phyloP scores from a whole-genome alignment of 2,329 filamentous ascomycete genomes.

The Fusarium papillatum region DNA sequence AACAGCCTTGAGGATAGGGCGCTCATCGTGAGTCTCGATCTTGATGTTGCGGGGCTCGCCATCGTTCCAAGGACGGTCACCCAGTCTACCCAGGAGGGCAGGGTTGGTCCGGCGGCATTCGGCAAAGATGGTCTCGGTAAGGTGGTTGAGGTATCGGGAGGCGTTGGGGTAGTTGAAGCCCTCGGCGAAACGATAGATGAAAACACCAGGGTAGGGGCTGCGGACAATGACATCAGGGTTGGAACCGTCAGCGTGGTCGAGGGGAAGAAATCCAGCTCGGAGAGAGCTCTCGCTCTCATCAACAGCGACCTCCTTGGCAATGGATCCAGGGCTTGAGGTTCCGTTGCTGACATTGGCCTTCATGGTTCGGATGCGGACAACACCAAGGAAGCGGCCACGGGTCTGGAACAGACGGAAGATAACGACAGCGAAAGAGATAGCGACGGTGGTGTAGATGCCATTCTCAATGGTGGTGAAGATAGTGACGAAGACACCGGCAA shows the following conservation, averaged over 20 bases:
- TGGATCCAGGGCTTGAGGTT: constrained; percentile 40
- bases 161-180: constrained; percentile 71
- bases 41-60: constrained; percentile 55
- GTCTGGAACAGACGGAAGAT: constrained; percentile 86
- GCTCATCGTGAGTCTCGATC: constrained; percentile 48
- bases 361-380: constrained; percentile 87
- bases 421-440: constrained; percentile 77
- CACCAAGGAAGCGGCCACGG: constrained; percentile 82
- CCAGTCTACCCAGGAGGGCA: constrained; percentile 59
- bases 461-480: constrained; percentile 87
- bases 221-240: constrained; percentile 61
- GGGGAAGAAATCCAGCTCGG: constrained; percentile 60
- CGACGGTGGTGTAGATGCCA: constrained; percentile 87
- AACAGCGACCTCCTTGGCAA: constrained; percentile 46
- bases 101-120: constrained; percentile 61
- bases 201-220: constrained; percentile 66
- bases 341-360: constrained; percentile 78
- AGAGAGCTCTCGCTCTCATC: constrained; percentile 61
- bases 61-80: constrained; percentile 72
- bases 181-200: constrained; percentile 68
- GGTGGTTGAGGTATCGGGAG: constrained; percentile 62
- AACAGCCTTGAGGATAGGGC: constrained; percentile 67
- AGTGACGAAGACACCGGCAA: constrained; percentile 86
- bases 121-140: constrained; percentile 60
- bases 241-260: constrained; percentile 63